A percentile compares a stretch with the other conserved stretches of the same genome.
These are phyloP conservation scores for Clonostachys byssicola DNA, from an alignment of 2,329 filamentous ascomycete species.

Conservation along the genomic window DNA sequence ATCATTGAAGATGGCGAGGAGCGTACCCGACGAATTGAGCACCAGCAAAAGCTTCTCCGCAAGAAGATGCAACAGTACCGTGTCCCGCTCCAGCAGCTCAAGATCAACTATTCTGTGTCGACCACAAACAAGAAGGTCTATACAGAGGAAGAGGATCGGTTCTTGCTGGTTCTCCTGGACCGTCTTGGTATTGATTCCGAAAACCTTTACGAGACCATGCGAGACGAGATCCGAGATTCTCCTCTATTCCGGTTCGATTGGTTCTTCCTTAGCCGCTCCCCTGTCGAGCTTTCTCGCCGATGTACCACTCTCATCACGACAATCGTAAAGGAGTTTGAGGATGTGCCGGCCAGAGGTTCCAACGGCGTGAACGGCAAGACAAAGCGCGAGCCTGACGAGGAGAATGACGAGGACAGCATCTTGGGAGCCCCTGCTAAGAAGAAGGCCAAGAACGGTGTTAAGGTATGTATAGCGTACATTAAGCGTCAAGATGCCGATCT, in stretches of 20 bases:
- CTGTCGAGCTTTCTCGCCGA: slow-evolving; percentile 84
- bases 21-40: slow-evolving; percentile 80
- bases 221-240: slow-evolving; percentile 94
- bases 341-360: slow-evolving; percentile 45
- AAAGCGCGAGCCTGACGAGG: slow-evolving; percentile 75
- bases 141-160: slow-evolving; percentile 95
- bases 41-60: slow-evolving; percentile 87
- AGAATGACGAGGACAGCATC: slow-evolving; percentile 79
- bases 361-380: slow-evolving; percentile 63
- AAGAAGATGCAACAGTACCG: slow-evolving; percentile 97
- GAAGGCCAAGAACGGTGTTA: slow-evolving; percentile 84
- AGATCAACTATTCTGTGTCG: slow-evolving; percentile 97
- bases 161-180: slow-evolving; percentile 89
- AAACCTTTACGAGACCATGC: slow-evolving; percentile 84
- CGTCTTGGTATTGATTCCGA: slow-evolving; percentile 90
- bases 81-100: slow-evolving; percentile 95
- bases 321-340: slow-evolving; percentile 91
- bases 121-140: slow-evolving; percentile 99
- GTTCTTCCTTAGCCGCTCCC: slow-evolving; percentile 96
- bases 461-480: slow-evolving; percentile 48
- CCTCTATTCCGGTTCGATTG: slow-evolving; percentile 97
- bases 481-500: background rate
- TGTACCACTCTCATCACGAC: slow-evolving; percentile 94
- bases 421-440: slow-evolving; percentile 87
- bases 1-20: slow-evolving; percentile 93